phyloP scores from a whole-genome alignment of 805 yeast genomes.

The Candida mattraensis region DNA sequence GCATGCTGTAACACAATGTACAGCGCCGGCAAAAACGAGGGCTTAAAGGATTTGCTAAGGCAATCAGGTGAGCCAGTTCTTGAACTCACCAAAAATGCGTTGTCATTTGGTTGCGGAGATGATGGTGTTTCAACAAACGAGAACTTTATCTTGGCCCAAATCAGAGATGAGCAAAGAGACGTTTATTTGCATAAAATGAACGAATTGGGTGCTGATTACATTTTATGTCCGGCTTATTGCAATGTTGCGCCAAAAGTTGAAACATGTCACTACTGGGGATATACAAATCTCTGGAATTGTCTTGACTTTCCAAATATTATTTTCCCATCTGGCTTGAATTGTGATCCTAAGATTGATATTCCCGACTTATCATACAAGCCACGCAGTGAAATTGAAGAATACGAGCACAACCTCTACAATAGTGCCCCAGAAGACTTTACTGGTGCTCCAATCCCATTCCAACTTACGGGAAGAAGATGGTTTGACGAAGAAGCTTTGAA shows the following conservation, averaged over 20 bases:
- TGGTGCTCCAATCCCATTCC: constrained; percentile 52
- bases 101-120: constrained; percentile 58
- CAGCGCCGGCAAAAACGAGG: constrained; percentile 59
- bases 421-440: constrained; percentile 35
- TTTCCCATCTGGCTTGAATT: constrained; percentile 57
- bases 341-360: constrained; percentile 35
- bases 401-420: constrained; percentile 33
- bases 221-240: constrained; percentile 61
- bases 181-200: constrained; percentile 50
- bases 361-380: constrained; percentile 17
- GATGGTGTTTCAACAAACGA: constrained; percentile 44
- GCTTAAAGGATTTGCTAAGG: constrained; percentile 45
- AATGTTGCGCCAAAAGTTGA: constrained; percentile 67
- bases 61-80: constrained; percentile 66
- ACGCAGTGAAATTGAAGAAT: constrained; percentile 28
- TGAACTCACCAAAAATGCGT: constrained; percentile 51
- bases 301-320: constrained; percentile 64
- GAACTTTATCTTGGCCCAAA: constrained; percentile 44
- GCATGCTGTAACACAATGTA: constrained; percentile 54
- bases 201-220: constrained; percentile 53
- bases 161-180: constrained; percentile 53
- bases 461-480: constrained; percentile 51
- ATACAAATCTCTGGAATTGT: constrained; percentile 67
- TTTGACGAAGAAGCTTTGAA: constrained; percentile 49
- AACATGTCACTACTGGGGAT: constrained; percentile 67